phyloP scores from a whole-genome alignment of 305 asterid species.

The Fraxinus albicans region DNA sequence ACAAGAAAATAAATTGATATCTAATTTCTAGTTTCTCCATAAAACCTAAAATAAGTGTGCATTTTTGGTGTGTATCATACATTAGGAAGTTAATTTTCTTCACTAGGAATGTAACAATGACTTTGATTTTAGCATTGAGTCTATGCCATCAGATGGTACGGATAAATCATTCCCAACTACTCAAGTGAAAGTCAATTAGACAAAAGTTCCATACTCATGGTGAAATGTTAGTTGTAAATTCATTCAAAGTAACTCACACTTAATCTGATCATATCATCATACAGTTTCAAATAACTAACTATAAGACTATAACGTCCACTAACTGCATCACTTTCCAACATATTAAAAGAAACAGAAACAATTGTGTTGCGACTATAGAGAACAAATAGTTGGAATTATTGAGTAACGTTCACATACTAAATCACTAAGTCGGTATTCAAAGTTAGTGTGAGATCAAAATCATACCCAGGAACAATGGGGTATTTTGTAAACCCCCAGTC shows the following conservation, averaged over 20 bases:
- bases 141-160: not conserved
- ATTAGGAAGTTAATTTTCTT: not conserved
- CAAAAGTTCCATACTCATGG: not conserved
- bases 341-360: not conserved
- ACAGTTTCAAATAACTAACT: not conserved
- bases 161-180: not conserved
- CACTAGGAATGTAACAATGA: not conserved
- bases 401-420: not conserved
- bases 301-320: not conserved
- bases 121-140: not conserved
- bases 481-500: slow-evolving; percentile 59
- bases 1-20: not conserved
- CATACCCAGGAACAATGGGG: slow-evolving; percentile 65
- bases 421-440: not conserved
- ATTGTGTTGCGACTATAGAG: not conserved
- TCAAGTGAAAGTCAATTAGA: not conserved
- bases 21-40: not conserved
- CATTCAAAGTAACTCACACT: not conserved
- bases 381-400: not conserved
- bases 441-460: not conserved
- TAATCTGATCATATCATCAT: not conserved
- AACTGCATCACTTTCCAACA: not conserved
- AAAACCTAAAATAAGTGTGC: not conserved
- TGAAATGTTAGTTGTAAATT: not conserved
- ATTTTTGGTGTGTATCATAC: not conserved